A percentile compares a stretch with the other conserved stretches of the same genome.
Conservation (phyloP, 805 yeast genomes). For the Yamadazyma akitaensis region DNA sequence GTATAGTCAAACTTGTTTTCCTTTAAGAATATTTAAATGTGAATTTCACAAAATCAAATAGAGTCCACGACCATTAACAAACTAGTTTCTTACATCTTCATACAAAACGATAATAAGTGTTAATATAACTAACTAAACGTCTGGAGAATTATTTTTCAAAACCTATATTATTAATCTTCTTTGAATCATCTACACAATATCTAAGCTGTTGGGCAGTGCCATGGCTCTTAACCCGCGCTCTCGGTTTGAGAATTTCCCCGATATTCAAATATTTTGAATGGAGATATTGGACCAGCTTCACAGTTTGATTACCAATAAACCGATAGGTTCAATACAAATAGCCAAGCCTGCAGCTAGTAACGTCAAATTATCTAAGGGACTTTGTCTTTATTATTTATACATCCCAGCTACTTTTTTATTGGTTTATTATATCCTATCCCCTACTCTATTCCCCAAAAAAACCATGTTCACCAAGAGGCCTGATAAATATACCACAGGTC, state of each 20-base stretch:
- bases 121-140: too few relatives aligned
- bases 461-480: constrained; percentile 52
- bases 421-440: constrained; percentile 10
- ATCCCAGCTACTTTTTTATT: constrained; percentile 1
- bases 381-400: not conserved
- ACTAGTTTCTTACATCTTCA: too few relatives aligned
- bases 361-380: not conserved
- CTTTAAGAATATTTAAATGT: not conserved
- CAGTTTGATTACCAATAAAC: constrained; percentile 9
- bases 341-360: not conserved
- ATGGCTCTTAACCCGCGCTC: constrained; percentile 1
- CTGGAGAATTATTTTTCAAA: too few relatives aligned
- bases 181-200: too few relatives aligned
- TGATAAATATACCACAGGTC: constrained; percentile 76
- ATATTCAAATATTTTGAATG: constrained; percentile 6
- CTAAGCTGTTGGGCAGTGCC: not conserved
- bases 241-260: constrained; percentile 5
- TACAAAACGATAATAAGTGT: too few relatives aligned
- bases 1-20: too few relatives aligned
- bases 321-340: not conserved
- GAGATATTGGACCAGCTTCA: constrained; percentile 9
- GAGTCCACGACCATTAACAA: too few relatives aligned
- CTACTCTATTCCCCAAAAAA: constrained; percentile 7
- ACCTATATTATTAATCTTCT: too few relatives aligned
- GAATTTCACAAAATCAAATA: not conserved